Evolutionary conservation across 163 green algal genomes (phyloP), one percentile per base, ranked within the genome.

Genomic region (Scenedesmus sp.): DNA sequence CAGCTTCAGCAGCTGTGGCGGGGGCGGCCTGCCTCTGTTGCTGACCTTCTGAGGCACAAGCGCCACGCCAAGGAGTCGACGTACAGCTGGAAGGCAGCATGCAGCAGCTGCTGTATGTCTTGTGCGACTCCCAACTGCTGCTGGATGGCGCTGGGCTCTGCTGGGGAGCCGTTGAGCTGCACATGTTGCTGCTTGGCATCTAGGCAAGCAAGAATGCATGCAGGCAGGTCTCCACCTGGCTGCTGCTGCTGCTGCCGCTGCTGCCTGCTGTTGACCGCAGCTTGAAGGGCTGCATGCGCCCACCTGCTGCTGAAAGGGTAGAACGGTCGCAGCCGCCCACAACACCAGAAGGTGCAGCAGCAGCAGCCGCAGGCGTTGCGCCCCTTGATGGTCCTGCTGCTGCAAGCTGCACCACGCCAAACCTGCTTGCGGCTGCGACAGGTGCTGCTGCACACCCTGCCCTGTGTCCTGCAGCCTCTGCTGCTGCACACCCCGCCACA

Each of bases 81-180:
- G 26, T 73, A 87, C 81, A 87, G 51, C 51, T 73, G n/a, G 35
- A 76, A 87, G 22, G 81, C 81, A 76, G 18, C 16, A 42, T 76
- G 43, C 81, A 87, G 33, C 49, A 87, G 49, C 33, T 61, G 24
- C 2, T 51, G 81, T 15, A 72, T 46, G 16, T 24, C 13, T n/a
- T 49, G 30, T 61, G 46, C 46, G 10, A 53, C 46, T 16, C 10
- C 46, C 10, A 30, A 16, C 0, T 65, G 53, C 3, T 65, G 53
- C 13, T 65, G 59, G 59, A 3, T 72, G 22, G 22, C 3, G 59
- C 59, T 72, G 59, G 15, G 22, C 2, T 4, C 59, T 72, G 59
- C 59, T 72, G 22, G 33, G 59, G 20, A 72, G 22, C 12, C n/a
- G 51, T 49, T 44, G 79, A 30, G 9, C 26, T 56, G 44, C 79